Percentiles rank a stretch among this genome's conserved stretches.
These are phyloP conservation scores for Ustilago cynodontis DNA, from an alignment of 1,284 basidiomycete species.

Conservation along the genomic window DNA sequence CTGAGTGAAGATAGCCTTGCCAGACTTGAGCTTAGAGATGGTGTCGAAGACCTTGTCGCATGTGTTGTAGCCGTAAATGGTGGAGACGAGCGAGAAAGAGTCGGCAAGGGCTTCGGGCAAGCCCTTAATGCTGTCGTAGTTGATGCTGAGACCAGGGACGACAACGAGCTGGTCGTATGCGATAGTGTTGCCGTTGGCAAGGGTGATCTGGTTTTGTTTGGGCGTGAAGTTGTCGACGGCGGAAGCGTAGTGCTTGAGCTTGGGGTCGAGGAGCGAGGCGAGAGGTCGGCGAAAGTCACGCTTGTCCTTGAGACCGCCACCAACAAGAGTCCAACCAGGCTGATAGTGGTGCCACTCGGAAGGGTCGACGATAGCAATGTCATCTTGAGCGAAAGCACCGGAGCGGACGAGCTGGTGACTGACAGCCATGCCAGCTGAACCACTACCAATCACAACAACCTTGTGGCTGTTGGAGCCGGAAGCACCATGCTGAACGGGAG, in stretches of 20 bases:
- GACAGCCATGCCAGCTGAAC: slow-evolving; percentile 70
- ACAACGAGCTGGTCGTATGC: slow-evolving; percentile 90
- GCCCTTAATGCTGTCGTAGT: slow-evolving; percentile 80
- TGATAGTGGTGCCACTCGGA: slow-evolving; percentile 65
- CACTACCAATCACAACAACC: slow-evolving; percentile 70
- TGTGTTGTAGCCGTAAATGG: slow-evolving; percentile 79
- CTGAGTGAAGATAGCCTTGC: slow-evolving; percentile 94
- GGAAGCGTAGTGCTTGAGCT: slow-evolving; percentile 81
- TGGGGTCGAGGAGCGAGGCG: slow-evolving; percentile 66
- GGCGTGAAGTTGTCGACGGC: slow-evolving; percentile 83
- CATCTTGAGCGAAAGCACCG: slow-evolving; percentile 46
- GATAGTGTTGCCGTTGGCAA: slow-evolving; percentile 78
- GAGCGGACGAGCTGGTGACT: slow-evolving; percentile 74
- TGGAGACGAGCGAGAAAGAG: slow-evolving; percentile 83
- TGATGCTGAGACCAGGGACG: slow-evolving; percentile 87
- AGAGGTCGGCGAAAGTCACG: slow-evolving; percentile 80
- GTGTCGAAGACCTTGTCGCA: slow-evolving; percentile 61
- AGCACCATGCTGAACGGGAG: slow-evolving; percentile 37
- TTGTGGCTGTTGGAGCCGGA: slow-evolving; percentile 56
- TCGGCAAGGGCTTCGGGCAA: slow-evolving; percentile 82
- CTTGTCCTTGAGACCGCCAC: slow-evolving; percentile 80
- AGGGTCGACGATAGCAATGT: slow-evolving; percentile 64
- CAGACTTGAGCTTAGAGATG: slow-evolving; percentile 77
- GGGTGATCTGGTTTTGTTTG: slow-evolving; percentile 78
- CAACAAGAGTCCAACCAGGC: slow-evolving; percentile 85